Base-by-base conservation (phyloP, 176 grass and related monocot genomes). In the Rhynchospora breviuscula region DNA sequence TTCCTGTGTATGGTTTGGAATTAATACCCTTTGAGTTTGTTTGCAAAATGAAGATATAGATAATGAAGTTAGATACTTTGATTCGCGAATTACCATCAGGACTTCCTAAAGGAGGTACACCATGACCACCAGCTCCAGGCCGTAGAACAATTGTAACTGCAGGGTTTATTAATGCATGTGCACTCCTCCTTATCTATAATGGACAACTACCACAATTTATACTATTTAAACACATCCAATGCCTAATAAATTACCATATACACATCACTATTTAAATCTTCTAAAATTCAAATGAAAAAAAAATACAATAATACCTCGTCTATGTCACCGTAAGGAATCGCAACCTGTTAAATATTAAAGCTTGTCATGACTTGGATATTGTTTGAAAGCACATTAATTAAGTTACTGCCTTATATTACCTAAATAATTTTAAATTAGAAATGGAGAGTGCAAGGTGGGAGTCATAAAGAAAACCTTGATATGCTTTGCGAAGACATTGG, bases 121-220 rank as follows among this genome's bases (percentile, higher is more conserved):
- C 96, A 84, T 93, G 88, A 68, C 96, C 96, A 51, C 93, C 96
- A 84, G 96, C 96, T 64, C 96, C 96, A 82, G 85, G 91, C 45
- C 93, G 89, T 79, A 99, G 91, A 91, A 93, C 89, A 85, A 99
- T 99, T 19, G 91, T 99, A 83, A 99, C 90, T 89, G 96, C 96
- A 85, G 96, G 96, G 85, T 99, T 99, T 79, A 99, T 95, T 82
- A 99, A 78, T 83, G 96, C 96, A 89, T 99, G 96, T 68, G 94
- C 89, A 60, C 93, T 99, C 87, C 88, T 88, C 58, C 85, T 87
- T 83, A 99, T 99, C 96, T 99, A 88, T 81, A 88, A 60, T 58
- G 56, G 51, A 57, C 56, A 73, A 75, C 80, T 82, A 82, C 21
- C 59, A 63, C 31, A 40, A 82, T 51, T 82, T 67, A 82, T 18